Conservation (phyloP, 108 stramenopile genomes). For the Nitzschia sp. region DNA sequence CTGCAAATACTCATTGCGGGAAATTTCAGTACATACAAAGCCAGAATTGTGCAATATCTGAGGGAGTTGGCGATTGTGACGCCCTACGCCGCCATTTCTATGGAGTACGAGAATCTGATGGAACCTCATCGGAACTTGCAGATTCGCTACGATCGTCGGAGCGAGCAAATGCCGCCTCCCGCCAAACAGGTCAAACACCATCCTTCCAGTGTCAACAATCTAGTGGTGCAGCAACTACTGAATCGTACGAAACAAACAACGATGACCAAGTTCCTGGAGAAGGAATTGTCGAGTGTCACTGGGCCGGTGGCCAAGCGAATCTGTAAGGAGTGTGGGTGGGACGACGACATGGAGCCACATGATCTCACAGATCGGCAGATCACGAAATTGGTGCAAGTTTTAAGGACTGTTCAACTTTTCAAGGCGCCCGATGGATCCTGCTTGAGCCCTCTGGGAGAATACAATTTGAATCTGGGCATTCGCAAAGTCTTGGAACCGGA, state of each 20-base stretch:
- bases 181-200: constrained; percentile 94
- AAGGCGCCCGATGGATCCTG: constrained; percentile 91
- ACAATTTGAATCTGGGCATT: constrained; percentile 96
- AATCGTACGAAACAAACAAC: constrained; percentile 72
- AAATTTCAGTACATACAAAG: constrained; percentile 90
- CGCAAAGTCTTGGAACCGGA: constrained; percentile 91
- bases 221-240: constrained; percentile 91
- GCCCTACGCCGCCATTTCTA: constrained; percentile 85
- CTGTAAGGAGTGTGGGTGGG: constrained; percentile 56
- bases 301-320: constrained; percentile 63
- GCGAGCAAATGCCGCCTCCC: constrained; percentile 90
- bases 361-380: constrained; percentile 69
- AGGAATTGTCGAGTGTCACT: constrained; percentile 73
- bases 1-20: constrained; percentile 88
- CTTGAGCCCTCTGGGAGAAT: constrained; percentile 93
- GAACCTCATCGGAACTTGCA: constrained; percentile 66
- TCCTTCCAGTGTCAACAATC: constrained; percentile 90
- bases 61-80: constrained; percentile 97
- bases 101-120: constrained; percentile 64
- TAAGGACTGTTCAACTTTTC: constrained; percentile 78
- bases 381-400: constrained; percentile 83
- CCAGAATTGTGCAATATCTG: constrained; percentile 88
- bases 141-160: constrained; percentile 72
- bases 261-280: constrained; percentile 71
- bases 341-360: constrained; percentile 53